These are phyloP conservation scores for Cystobasidium slooffiae DNA, from an alignment of 1,284 basidiomycete genomes.

Conservation along the genomic window DNA sequence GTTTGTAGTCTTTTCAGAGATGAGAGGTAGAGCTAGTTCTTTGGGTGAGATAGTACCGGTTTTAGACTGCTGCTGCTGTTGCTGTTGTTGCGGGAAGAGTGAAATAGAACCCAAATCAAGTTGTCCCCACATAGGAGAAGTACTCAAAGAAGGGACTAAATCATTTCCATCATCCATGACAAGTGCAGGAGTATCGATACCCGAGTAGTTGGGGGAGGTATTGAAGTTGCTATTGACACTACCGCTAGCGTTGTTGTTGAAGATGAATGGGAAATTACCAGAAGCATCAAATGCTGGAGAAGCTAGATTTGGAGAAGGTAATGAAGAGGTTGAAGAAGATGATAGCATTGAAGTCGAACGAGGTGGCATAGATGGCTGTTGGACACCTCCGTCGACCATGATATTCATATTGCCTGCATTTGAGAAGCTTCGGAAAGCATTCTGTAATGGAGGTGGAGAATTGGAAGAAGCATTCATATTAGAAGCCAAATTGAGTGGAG, in stretches of 20 bases:
- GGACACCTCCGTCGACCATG: background rate
- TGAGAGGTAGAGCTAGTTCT: conserved; percentile 26
- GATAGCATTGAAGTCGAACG: background rate
- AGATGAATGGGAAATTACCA: conserved; percentile 1
- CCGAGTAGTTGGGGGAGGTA: conserved; percentile 2
- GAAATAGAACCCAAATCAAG: conserved; percentile 23
- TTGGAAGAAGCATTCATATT: background rate
- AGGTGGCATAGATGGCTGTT: conserved; percentile 10
- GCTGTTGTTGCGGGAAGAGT: conserved; percentile 36
- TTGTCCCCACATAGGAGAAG: conserved; percentile 38
- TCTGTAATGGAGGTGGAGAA: conserved; percentile 3
- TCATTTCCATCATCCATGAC: conserved; percentile 29
- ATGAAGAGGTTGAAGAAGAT: conserved; percentile 6
- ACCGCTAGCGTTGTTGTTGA: background rate
- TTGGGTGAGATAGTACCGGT: conserved; percentile 17
- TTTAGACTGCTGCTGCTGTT: conserved; percentile 1
- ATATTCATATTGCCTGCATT: background rate
- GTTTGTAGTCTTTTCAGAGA: background rate
- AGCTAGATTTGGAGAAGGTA: background rate
- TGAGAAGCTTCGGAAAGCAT: conserved; percentile 27
- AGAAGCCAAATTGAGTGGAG: background rate
- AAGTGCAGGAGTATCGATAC: conserved; percentile 33
- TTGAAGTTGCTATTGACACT: background rate
- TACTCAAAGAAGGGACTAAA: conserved; percentile 16
- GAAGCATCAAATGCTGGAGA: conserved; percentile 23